Evolutionary conservation across 2,329 filamentous ascomycete species (phyloP).

Genomic region (Aspergillus awamori): DNA sequence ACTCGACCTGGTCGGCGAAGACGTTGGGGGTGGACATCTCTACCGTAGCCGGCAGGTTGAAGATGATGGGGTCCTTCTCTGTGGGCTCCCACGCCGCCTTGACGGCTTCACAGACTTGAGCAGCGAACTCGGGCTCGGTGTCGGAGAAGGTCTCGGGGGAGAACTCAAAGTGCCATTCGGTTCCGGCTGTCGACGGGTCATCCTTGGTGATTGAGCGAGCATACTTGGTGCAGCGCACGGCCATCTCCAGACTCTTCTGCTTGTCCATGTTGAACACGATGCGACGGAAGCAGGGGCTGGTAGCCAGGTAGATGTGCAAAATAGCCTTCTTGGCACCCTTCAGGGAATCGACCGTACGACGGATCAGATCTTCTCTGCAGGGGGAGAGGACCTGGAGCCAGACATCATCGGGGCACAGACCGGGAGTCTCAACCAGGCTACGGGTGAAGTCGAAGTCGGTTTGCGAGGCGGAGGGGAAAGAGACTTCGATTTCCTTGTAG

Average conservation of each 20-base stretch:
- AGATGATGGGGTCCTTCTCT: slow-evolving; percentile 80
- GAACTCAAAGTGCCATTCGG: slow-evolving; percentile 58
- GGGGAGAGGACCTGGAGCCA: slow-evolving; percentile 90
- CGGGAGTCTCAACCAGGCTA: slow-evolving; percentile 80
- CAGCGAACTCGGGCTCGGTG: slow-evolving; percentile 77
- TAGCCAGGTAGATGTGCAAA: slow-evolving; percentile 93
- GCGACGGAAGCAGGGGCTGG: slow-evolving; percentile 90
- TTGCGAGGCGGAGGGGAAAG: slow-evolving; percentile 90
- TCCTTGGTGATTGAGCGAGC: slow-evolving; percentile 89
- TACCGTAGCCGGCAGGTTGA: slow-evolving; percentile 95
- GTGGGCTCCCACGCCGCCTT: slow-evolving; percentile 90
- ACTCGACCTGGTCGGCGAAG: slow-evolving; percentile 95
- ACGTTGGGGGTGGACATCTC: slow-evolving; percentile 94
- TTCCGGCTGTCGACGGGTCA: slow-evolving; percentile 59
- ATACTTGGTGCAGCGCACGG: slow-evolving; percentile 81
- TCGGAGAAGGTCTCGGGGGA: slow-evolving; percentile 76
- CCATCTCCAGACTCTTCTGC: slow-evolving; percentile 77
- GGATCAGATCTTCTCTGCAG: slow-evolving; percentile 88
- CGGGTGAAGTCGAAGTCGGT: slow-evolving; percentile 96
- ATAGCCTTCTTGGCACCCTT: slow-evolving; percentile 90
- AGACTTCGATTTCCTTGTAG: slow-evolving; percentile 97
- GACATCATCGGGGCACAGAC: slow-evolving; percentile 82
- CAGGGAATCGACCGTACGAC: slow-evolving; percentile 83
- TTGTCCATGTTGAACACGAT: slow-evolving; percentile 88
- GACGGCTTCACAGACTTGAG: slow-evolving; percentile 86